Evolutionary conservation across 2,329 filamentous ascomycete species (phyloP), one percentile per base, ranked within the genome.

Genomic region (Plenodomus lindquistii): DNA sequence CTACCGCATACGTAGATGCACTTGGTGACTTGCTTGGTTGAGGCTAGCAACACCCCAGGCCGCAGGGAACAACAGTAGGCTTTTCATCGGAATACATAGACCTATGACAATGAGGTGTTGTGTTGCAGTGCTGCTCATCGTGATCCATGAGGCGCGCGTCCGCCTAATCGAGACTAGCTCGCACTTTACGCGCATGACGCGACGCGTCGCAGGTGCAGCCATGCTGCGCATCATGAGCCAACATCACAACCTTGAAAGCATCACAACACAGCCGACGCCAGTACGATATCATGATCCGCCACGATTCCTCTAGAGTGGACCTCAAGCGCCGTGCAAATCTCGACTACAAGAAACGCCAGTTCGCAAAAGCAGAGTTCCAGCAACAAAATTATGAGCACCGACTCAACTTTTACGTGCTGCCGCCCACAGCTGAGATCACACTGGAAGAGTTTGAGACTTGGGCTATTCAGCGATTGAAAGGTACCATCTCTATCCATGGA

Each of bases 401-500:
- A 47, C 83, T 99, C 66, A 99, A 95, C 78, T 93, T 97, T 74
- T 99, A 99, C 76, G 78, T 85, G 37, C 81, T 87, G 20, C 89
- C 94, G 38, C 94, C 94, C 0, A 97, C 91, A 0, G 88, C 89
- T 40, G 94, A 99, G 68, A 94, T 99, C 62, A 96, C 91, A 0
- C 85, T 99, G 36, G 94, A 99, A 69, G 87, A 99, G 70, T 99
- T 99, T 66, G 94, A 99, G 71, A 91, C 96, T 81, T 99, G 94
- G 94, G 94, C 92, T 10, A 97, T 99, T 66, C 89, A 96, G 65
- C 82, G 94, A 48, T 73, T 99, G 58, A 87, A 91, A 75, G 83
- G 91, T 60, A 11, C 24, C 42, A 35, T 13, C 6, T 22, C 2
- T 2, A 17, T n/a, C n/a, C n/a, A n/a, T n/a, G n/a, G n/a, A n/a